Evolutionary conservation across 2,329 filamentous ascomycete genomes (phyloP), one percentile per base, ranked within the genome.

Genomic region (Albifimbria verrucaria): DNA sequence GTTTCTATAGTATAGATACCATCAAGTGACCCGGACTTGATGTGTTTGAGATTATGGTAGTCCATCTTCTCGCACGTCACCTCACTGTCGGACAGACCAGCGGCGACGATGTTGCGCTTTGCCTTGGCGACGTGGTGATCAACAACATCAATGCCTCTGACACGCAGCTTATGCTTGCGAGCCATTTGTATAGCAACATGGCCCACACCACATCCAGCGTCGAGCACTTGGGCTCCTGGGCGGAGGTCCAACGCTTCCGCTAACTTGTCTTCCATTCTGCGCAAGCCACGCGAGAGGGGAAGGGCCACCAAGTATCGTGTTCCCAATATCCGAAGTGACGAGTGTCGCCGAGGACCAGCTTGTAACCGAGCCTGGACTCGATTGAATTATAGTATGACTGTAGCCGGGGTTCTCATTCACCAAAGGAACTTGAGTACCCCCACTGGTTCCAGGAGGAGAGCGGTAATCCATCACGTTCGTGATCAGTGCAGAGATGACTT

Each of bases 1-100:
- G 78, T 80, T 63, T 83, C 78, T 73, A 82, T 79, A 0, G 78
- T 82, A 61, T 82, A 83, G 28, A 77, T 63, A 6, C 78, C 79
- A 51, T 83, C 78, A 47, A 79, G 73, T 0, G 68, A 75, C 1
- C 59, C 61, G 23, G 66, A 59, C 0, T 58, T 52, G 21, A 80
- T 63, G 12, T 54, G 51, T 2, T 75, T 70, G 2, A 83, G 68
- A 55, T 81, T 67, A 58, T 82, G 79, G 58, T 82, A 83, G 57
- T 82, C 77, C 61, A 71, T 74, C 52, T 67, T 68, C 2, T 57
- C 61, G 12, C 75, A 72, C 1, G 62, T 60, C 15, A 82, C 59
- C 26, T 62, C 58, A 4, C 68, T 67, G 9, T 68, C 52, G 0
- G 66, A 58, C 3, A 78, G 60, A 1, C 65, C 63, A 1, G 62